phyloP scores from a whole-genome alignment of 495 filamentous ascomycete species.

The Hypoxylon perforatum region DNA sequence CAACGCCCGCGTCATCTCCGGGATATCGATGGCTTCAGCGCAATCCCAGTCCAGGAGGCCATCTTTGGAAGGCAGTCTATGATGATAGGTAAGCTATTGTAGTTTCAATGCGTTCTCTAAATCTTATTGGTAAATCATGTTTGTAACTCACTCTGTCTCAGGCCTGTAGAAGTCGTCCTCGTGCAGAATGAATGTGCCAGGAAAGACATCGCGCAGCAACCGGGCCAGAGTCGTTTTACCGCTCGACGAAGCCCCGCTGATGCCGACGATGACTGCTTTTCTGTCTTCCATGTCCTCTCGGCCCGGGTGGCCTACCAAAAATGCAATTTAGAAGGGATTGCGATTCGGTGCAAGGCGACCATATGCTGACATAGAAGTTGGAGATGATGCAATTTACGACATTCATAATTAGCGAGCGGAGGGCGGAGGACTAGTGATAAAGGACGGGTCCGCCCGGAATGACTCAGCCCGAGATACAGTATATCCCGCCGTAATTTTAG shows the following conservation, averaged over 20 bases:
- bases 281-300: slow-evolving; percentile 41
- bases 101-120: not conserved
- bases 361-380: not conserved
- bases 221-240: slow-evolving; percentile 85
- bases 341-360: not conserved
- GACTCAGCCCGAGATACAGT: slow-evolving; percentile 30
- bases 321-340: not conserved
- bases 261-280: slow-evolving; percentile 71
- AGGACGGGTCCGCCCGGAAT: slow-evolving; percentile 29
- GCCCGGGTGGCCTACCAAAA: slow-evolving; percentile 7
- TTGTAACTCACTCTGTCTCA: slow-evolving; percentile 68
- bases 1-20: slow-evolving; percentile 69
- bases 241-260: slow-evolving; percentile 80
- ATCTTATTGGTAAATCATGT: not conserved
- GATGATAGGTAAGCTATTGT: not conserved
- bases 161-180: slow-evolving; percentile 92
- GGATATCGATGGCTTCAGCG: slow-evolving; percentile 74
- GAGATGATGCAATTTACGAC: slow-evolving; percentile 16
- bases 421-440: slow-evolving; percentile 2
- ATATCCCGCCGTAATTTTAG: too few relatives aligned
- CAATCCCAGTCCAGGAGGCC: slow-evolving; percentile 91
- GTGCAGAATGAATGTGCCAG: slow-evolving; percentile 81
- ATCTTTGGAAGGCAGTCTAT: slow-evolving; percentile 60
- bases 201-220: slow-evolving; percentile 77
- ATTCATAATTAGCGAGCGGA: slow-evolving; percentile 14